Conservation (phyloP, 2,329 filamentous ascomycete genomes). For the Fusarium sp. region DNA sequence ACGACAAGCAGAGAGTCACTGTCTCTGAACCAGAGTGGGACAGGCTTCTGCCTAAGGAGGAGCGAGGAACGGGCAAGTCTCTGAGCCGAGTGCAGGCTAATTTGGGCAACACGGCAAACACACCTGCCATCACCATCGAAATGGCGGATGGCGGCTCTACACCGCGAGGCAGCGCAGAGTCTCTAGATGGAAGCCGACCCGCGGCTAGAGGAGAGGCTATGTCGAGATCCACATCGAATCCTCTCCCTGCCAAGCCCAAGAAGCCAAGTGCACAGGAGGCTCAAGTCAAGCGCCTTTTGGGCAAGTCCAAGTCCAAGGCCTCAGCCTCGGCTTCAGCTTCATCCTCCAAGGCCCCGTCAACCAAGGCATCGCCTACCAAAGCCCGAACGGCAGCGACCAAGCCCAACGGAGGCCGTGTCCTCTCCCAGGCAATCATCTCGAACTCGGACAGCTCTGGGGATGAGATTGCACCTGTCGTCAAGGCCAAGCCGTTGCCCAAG, state of each 20-base stretch:
- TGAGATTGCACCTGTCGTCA: conserved; percentile 54
- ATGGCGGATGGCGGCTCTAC: conserved; percentile 61
- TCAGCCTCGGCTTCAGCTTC: conserved; percentile 39
- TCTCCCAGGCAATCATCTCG: conserved; percentile 68
- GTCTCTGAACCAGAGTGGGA: conserved; percentile 71
- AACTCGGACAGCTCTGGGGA: conserved; percentile 69
- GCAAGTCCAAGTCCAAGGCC: conserved; percentile 50
- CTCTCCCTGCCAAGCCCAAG: conserved; percentile 65
- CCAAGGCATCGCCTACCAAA: conserved; percentile 56
- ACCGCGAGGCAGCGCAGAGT: conserved; percentile 53
- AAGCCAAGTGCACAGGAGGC: conserved; percentile 65
- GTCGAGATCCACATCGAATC: conserved; percentile 64
- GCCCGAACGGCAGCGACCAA: conserved; percentile 47
- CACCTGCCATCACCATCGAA: conserved; percentile 62
- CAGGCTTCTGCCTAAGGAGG: conserved; percentile 66
- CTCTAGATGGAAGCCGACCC: conserved; percentile 45
- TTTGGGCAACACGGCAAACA: conserved; percentile 62
- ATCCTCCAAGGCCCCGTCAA: conserved; percentile 44
- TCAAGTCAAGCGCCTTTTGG: conserved; percentile 66
- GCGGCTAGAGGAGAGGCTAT: conserved; percentile 55
- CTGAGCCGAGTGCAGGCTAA: conserved; percentile 71
- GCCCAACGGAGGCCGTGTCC: conserved; percentile 56
- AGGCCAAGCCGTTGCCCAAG: conserved; percentile 35
- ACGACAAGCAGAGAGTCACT: conserved; percentile 69
- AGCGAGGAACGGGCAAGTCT: conserved; percentile 68